Conservation (phyloP, 2,329 filamentous ascomycete genomes). For the Fusarium verticillioides region DNA sequence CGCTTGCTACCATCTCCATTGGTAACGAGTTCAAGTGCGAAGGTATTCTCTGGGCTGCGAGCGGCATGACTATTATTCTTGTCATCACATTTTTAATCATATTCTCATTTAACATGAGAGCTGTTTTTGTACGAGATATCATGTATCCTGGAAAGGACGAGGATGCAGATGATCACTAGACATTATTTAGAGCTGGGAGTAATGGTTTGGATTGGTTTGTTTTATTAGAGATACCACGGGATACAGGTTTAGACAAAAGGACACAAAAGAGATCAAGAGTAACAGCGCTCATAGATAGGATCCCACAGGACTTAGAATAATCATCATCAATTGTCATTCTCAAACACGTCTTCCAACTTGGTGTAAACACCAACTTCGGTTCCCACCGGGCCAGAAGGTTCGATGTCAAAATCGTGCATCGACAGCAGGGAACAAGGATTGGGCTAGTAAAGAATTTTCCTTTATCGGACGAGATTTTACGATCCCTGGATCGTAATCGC, state of each 20-base stretch:
- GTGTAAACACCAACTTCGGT: background rate
- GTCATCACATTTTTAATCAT: constrained; percentile 57
- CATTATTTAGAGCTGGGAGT: background rate
- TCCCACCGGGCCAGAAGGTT: constrained; percentile 10
- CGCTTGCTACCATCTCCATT: constrained; percentile 66
- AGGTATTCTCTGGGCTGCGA: constrained; percentile 59
- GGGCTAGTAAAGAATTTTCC: background rate
- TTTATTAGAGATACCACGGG: constrained; percentile 24
- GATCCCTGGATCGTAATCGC: constrained; percentile 13
- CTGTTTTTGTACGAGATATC: constrained; percentile 63
- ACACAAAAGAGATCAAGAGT: background rate
- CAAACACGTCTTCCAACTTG: background rate
- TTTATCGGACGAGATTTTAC: constrained; percentile 6
- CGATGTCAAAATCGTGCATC: background rate
- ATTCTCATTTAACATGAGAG: constrained; percentile 56
- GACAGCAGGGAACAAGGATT: background rate
- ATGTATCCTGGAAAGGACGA: constrained; percentile 67
- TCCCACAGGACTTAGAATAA: background rate
- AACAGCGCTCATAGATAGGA: background rate
- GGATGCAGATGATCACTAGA: constrained; percentile 61
- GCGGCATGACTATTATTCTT: constrained; percentile 61
- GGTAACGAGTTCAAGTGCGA: constrained; percentile 60
- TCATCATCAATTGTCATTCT: background rate
- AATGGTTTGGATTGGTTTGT: background rate
- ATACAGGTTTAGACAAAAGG: constrained; percentile 22